Base-by-base conservation (phyloP, 2,329 filamentous ascomycete species). In the Sphaerulina populicola region DNA sequence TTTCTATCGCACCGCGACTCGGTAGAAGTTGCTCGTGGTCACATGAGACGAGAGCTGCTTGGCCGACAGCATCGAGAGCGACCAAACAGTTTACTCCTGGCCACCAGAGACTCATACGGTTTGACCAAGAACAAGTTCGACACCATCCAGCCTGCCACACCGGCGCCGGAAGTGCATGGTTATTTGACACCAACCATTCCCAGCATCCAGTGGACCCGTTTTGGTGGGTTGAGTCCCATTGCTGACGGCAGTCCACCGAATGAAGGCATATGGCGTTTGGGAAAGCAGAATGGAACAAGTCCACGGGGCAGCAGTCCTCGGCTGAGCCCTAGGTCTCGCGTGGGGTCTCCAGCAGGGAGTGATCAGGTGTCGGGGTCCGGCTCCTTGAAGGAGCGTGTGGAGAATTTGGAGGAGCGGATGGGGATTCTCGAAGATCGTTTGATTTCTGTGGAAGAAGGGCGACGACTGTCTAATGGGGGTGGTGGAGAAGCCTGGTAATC, bases 171-270 rank as follows among this genome's bases (percentile, higher is more conserved):
- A n/a, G n/a, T 18, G 2, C 27, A 49, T 11, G 10, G 37, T 14
- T 4, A 23, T 14, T 12, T 27, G 23, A 42, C 35, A 23, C n/a
- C 23, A n/a, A 4, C 8, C 12, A 14, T 30, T 27, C 38, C 31
- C 35, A 40, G 9, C 10, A 49, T 47, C 8, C 35, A 44, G 21
- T 59, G 54, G 46, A 52, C 50, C 14, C 53, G 56, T 35, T 56
- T 58, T n/a, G 60, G 61, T 6, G 61, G 57, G 2, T 52, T 66
- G 40, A 59, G 55, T 42, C 55, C 64, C 3, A 65, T 66, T 41
- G 40, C 54, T n/a, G 64, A 66, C 54, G 56, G 61, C 15, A 62
- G 58, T 35, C 64, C 64, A n/a, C 62, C 64, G 12, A 55, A 40
- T 31, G 47, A 23, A 30, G 52, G 12, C 30, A 50, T 29, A 44